phyloP scores from a whole-genome alignment of 352 stramenopile genomes.

The Globisporangium ultimum region DNA sequence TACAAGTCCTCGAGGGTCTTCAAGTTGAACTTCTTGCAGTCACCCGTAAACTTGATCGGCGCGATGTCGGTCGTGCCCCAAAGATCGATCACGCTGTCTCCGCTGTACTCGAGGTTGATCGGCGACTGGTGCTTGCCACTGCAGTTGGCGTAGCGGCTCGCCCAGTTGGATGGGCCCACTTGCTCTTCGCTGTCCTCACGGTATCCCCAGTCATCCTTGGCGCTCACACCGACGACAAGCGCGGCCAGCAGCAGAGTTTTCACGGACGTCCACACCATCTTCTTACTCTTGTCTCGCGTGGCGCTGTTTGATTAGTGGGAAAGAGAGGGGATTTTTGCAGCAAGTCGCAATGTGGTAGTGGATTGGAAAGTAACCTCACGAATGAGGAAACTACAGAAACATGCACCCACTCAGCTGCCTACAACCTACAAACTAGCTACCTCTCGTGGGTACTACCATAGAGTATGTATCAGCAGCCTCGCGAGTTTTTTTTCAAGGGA shows the following conservation, averaged over 20 bases:
- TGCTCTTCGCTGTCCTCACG: constrained; percentile 29
- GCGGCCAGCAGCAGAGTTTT: constrained; percentile 18
- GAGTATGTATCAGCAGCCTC: too few species aligned
- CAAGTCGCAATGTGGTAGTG: background rate
- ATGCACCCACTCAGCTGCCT: too few species aligned
- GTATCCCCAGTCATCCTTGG: constrained; percentile 45
- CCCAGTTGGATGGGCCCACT: constrained; percentile 42
- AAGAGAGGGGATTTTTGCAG: background rate
- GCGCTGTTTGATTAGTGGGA: background rate
- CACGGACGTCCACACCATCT: constrained; percentile 4
- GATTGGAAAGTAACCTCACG: too few species aligned
- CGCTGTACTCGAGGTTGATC: constrained; percentile 42
- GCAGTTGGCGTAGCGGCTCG: constrained; percentile 26
- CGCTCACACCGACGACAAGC: constrained; percentile 17
- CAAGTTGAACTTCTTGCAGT: constrained; percentile 51
- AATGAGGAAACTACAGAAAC: too few species aligned
- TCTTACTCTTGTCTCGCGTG: background rate
- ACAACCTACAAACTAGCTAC: too few species aligned
- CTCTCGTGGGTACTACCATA: too few species aligned
- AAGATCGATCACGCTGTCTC: constrained; percentile 32
- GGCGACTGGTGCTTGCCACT: constrained; percentile 48
- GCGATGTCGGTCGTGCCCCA: constrained; percentile 35
- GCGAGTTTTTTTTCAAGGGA: too few species aligned
- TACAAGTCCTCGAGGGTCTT: constrained; percentile 59
- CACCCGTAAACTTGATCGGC: constrained; percentile 45